Evolutionary conservation across 257 asterid species (phyloP), one percentile per base, ranked within the genome.

Genomic region (Schizonepeta tenuifolia): DNA sequence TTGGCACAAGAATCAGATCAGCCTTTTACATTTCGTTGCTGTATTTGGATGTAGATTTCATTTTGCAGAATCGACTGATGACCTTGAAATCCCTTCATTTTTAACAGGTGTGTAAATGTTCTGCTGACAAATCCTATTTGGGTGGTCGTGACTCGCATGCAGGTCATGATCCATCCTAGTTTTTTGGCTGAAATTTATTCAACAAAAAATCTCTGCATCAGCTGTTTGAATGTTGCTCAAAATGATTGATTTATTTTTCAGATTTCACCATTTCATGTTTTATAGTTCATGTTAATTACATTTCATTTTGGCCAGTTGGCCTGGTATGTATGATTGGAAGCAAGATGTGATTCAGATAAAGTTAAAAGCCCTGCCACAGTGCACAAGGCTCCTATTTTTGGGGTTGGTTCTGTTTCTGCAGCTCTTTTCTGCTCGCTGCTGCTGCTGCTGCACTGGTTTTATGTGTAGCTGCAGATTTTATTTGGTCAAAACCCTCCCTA

Each of bases 91-190:
- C 69, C 50, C 61, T 73, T 66, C 78, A 65, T 62, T 72, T 69
- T 54, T 65, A 75, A 13, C 76, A 94, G 97, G 89, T 94, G 98
- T 62, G 90, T 89, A 58, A 94, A 94, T 82, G 98, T 94, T 75
- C 89, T 94, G 86, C 89, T 94, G 77, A 94, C 97, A 20, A 91
- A 84, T 87, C 98, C 98, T 74, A 91, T 94, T 44, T 94, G 98
- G 98, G 91, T 94, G 73, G 92, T 94, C 54, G 98, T 94, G 83
- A 94, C 96, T 40, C 93, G 98, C 78, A 94, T 94, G 98, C 98
- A 94, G 97, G 98, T 89, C 77, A 69, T 38, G 58, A 47, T 40
- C 41, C 35, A 17, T 50, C 70, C 58, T 73, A 59, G 7, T 47
- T 71, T 59, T 43, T 58, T 67, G 64, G 28, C 54, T 46, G 35